Conservation (phyloP, 805 yeast species). For the Metschnikowia continentalis region DNA sequence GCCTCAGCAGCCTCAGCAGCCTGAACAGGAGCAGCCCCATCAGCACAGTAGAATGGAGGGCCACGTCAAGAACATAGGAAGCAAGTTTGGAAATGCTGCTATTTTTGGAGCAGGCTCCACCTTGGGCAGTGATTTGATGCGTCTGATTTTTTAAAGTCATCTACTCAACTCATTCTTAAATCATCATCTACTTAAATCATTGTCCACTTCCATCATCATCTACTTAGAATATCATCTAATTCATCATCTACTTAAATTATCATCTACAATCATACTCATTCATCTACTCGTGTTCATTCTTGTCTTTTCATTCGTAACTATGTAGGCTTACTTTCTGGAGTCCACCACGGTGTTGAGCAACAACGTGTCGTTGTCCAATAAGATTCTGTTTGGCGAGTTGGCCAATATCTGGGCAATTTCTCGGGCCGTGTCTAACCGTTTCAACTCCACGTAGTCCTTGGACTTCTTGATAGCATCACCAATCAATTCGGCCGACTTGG, state of each 20-base stretch:
- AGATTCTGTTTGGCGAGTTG: conserved; percentile 83
- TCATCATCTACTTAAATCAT: too few species aligned
- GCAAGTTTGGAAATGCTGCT: conserved; percentile 87
- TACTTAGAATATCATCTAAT: too few species aligned
- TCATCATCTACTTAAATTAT: too few species aligned
- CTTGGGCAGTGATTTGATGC: conserved; percentile 77
- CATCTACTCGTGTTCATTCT: not conserved
- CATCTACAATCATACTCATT: too few species aligned
- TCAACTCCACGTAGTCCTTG: conserved; percentile 91
- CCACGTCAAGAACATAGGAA: conserved; percentile 61
- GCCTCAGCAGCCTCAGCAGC: conserved; percentile 13
- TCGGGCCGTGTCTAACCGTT: conserved; percentile 94
- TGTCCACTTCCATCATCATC: too few species aligned
- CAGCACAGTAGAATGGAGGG: conserved; percentile 7
- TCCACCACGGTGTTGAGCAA: conserved; percentile 85
- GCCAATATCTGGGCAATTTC: conserved; percentile 88
- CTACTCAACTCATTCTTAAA: not conserved
- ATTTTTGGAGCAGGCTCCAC: conserved; percentile 97
- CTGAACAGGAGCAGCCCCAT: conserved; percentile 20
- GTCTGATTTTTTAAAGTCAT: conserved; percentile 52
- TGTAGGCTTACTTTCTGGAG: conserved; percentile 45
- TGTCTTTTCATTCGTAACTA: conserved; percentile 13
- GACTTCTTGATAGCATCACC: conserved; percentile 99
- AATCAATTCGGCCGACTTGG: conserved; percentile 93
- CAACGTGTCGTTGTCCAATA: conserved; percentile 88